phyloP scores from a whole-genome alignment of 495 filamentous ascomycete genomes.

The Choiromyces venosus region DNA sequence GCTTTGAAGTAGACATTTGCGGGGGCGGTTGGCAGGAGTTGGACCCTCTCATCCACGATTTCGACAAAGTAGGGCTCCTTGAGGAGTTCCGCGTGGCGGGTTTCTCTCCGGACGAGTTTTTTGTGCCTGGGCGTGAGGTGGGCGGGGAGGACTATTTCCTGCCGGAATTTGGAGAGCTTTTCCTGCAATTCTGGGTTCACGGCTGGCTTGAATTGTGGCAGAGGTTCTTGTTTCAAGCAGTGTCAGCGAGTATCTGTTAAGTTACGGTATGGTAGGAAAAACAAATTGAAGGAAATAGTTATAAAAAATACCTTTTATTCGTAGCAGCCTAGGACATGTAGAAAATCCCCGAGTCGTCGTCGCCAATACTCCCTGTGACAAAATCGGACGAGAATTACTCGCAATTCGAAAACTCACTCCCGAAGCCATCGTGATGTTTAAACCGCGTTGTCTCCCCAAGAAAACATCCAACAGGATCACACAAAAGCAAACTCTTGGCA shows the following conservation, averaged over 20 bases:
- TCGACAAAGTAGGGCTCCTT: constrained; percentile 58
- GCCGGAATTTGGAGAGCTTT: constrained; percentile 50
- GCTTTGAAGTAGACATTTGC: constrained; percentile 40
- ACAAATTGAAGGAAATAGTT: neutral
- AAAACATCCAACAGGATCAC: too few relatives aligned
- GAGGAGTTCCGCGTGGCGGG: constrained; percentile 51
- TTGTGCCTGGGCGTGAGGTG: constrained; percentile 55
- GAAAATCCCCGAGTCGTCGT: neutral
- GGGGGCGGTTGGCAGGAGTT: constrained; percentile 2
- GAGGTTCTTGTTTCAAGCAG: constrained; percentile 37
- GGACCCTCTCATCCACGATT: constrained; percentile 51
- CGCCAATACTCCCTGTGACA: constrained; percentile 1
- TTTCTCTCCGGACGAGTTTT: constrained; percentile 51
- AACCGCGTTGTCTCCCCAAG: too few relatives aligned
- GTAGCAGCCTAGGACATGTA: constrained; percentile 6
- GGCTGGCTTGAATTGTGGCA: constrained; percentile 52
- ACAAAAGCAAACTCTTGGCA: constrained; percentile 21
- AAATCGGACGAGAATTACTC: neutral
- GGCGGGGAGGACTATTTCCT: constrained; percentile 59
- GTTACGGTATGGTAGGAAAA: neutral
- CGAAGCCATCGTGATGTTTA: neutral
- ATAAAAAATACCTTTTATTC: constrained; percentile 11
- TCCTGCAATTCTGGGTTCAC: constrained; percentile 51
- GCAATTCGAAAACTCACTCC: neutral
- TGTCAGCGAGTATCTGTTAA: neutral